Evolutionary conservation across 129 eudicot genomes (phyloP), one percentile per base, ranked within the genome.

Genomic region (Lactuca saligna): DNA sequence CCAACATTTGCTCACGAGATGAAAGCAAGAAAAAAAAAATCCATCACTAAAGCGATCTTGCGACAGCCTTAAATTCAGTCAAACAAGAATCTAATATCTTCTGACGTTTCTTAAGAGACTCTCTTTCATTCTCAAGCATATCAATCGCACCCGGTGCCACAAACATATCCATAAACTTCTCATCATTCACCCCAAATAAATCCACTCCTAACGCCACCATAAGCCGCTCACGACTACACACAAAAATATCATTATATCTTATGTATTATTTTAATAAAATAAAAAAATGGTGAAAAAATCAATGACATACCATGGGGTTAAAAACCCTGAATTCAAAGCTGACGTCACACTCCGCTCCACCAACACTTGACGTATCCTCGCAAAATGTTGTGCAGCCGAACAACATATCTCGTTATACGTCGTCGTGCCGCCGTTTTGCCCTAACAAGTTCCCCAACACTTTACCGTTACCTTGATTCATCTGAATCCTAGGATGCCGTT

Each of bases 131-230:
- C 17, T 87, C 79, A 51, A 93, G 97, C 13, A 63, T 69, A 62
- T 89, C 98, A 39, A 93, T 85, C 11, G 97, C 88, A 33, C 92
- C 98, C 29, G 97, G 97, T 17, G 93, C 92, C 39, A 93, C 95
- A 76, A 93, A 93, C 98, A 93, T 89, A 76, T 89, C 98, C 98
- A 93, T 93, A 54, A 93, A 93, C 48, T 80, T 93, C 76, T 84
- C 95, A 67, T 93, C 98, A 61, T 74, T 89, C 41, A 93, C 97
- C 6, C 88, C 98, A 81, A 89, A 93, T 46, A 93, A 76, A 63
- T 93, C 97, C 72, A 93, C 74, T 60, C 92, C 90, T 60, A 93
- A 79, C 50, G 90, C 84, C 54, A 93, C 83, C 86, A 89, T 72
- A 42, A 93, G 97, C 20, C 88, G 79, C 51, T 93, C 97, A 57